These are phyloP conservation scores for Kwoniella dejecticola DNA, from an alignment of 768 basidiomycete genomes.

Conservation along the genomic window DNA sequence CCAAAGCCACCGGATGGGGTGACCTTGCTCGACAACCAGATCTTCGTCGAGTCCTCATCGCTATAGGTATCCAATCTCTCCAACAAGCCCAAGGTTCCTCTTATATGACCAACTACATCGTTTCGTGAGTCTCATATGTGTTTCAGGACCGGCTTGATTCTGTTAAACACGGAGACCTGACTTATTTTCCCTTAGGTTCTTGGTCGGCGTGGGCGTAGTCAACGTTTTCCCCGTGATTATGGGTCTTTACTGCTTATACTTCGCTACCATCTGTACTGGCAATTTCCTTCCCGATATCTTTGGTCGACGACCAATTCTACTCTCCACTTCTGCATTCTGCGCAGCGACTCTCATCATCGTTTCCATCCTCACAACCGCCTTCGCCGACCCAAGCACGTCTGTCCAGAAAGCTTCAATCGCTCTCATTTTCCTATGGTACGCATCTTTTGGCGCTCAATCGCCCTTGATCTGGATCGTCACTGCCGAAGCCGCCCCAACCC, in stretches of 20 bases:
- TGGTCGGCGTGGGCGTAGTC: conserved; percentile 16
- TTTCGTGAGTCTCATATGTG: conserved; percentile 9
- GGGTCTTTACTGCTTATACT: conserved; percentile 26
- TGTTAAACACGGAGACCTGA: too few relatives aligned
- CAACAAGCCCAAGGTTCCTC: conserved; percentile 24
- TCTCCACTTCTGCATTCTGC: conserved; percentile 30
- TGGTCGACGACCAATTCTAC: conserved; percentile 31
- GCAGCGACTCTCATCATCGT: conserved; percentile 26
- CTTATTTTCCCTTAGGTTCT: background rate
- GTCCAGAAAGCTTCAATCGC: conserved; percentile 9
- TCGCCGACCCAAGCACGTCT: conserved; percentile 6
- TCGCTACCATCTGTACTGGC: conserved; percentile 29
- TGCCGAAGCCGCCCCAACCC: conserved; percentile 31
- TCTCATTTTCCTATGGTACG: conserved; percentile 28
- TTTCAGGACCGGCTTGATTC: background rate
- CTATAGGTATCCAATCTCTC: conserved; percentile 20
- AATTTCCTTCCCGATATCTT: conserved; percentile 30
- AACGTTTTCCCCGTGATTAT: conserved; percentile 11
- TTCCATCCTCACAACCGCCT: conserved; percentile 29
- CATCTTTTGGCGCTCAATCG: conserved; percentile 30
- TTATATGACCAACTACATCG: conserved; percentile 23
- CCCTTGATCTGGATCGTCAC: conserved; percentile 33
- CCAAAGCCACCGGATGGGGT: conserved; percentile 1
- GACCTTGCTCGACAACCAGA: conserved; percentile 20
- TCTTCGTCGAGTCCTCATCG: conserved; percentile 27